Percentiles rank a stretch among this genome's conserved stretches.
Evolutionary conservation across 805 yeast species (phyloP).

Genomic region (Metschnikowia rubicola): DNA sequence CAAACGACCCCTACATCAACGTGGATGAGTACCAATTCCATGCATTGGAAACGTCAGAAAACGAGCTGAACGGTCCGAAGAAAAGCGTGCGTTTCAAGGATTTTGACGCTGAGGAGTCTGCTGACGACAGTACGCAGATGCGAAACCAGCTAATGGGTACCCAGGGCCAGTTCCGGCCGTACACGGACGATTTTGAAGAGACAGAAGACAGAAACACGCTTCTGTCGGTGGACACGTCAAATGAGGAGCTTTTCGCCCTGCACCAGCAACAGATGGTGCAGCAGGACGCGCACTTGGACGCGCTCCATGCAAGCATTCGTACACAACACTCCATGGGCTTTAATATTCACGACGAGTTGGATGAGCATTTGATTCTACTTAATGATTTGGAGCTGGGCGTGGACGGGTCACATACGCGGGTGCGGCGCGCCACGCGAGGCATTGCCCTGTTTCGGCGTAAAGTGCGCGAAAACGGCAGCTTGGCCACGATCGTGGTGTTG

Average conservation of each 20-base stretch:
- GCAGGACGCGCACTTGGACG: slow-evolving; percentile 37
- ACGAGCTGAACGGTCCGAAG: slow-evolving; percentile 13
- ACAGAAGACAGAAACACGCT: slow-evolving; percentile 18
- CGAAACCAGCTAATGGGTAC: slow-evolving; percentile 37
- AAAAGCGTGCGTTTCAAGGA: slow-evolving; percentile 41
- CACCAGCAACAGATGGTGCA: slow-evolving; percentile 39
- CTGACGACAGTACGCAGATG: slow-evolving; percentile 19
- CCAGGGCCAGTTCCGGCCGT: slow-evolving; percentile 29
- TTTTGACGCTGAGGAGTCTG: slow-evolving; percentile 19
- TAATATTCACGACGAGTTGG: slow-evolving; percentile 36
- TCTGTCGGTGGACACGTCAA: slow-evolving; percentile 27
- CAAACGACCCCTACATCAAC: slow-evolving; percentile 27
- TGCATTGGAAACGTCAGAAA: slow-evolving; percentile 1
- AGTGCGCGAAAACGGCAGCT: slow-evolving; percentile 41
- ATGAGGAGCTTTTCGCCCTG: slow-evolving; percentile 40
- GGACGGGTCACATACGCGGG: slow-evolving; percentile 28
- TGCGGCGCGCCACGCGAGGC: slow-evolving; percentile 31
- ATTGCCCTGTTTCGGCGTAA: slow-evolving; percentile 31
- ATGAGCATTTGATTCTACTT: slow-evolving; percentile 39
- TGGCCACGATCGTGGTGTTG: slow-evolving; percentile 39
- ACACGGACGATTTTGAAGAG: slow-evolving; percentile 23
- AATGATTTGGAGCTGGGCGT: slow-evolving; percentile 42
- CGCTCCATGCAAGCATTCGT: slow-evolving; percentile 31
- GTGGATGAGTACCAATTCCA: slow-evolving; percentile 29
- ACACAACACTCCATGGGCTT: slow-evolving; percentile 40